phyloP scores from a whole-genome alignment of 441 rosid genomes.

The Pelargonium cotyledonis region DNA sequence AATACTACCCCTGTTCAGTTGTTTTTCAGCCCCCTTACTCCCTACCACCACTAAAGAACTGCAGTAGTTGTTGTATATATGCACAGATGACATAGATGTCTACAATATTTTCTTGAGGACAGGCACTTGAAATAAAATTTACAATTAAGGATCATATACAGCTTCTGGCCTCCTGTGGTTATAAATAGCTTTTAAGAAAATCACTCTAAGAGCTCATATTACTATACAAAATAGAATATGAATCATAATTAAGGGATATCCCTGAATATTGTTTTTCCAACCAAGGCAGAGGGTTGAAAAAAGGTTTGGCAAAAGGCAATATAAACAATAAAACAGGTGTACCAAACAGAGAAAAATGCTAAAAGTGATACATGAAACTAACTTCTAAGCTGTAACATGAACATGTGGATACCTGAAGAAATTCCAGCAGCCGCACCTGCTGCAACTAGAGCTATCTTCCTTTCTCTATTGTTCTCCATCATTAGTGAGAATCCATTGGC shows the following conservation, averaged over 20 bases:
- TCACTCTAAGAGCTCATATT: neutral
- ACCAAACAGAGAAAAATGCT: neutral
- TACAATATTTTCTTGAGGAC: neutral
- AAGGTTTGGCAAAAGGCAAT: neutral
- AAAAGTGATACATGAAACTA: neutral
- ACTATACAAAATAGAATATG: neutral
- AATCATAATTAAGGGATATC: neutral
- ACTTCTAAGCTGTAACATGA: neutral
- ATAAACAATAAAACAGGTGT: neutral
- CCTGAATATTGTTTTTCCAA: neutral
- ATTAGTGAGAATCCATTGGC: slow-evolving; percentile 80
- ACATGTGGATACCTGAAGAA: slow-evolving; percentile 57
- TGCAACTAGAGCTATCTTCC: slow-evolving; percentile 84
- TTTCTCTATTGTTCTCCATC: slow-evolving; percentile 96
- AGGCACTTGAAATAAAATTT: neutral
- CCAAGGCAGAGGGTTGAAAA: neutral
- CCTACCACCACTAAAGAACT: neutral
- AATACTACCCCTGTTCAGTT: neutral
- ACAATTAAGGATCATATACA: neutral
- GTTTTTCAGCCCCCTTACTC: neutral
- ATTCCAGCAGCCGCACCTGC: slow-evolving; percentile 99
- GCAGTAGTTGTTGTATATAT: slow-evolving; percentile 3
- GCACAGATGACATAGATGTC: neutral
- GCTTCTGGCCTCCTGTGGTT: slow-evolving; percentile 1
- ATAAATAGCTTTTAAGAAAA: neutral